Conservation (phyloP, 139 green algal species). For the Micractinium conductrix region DNA sequence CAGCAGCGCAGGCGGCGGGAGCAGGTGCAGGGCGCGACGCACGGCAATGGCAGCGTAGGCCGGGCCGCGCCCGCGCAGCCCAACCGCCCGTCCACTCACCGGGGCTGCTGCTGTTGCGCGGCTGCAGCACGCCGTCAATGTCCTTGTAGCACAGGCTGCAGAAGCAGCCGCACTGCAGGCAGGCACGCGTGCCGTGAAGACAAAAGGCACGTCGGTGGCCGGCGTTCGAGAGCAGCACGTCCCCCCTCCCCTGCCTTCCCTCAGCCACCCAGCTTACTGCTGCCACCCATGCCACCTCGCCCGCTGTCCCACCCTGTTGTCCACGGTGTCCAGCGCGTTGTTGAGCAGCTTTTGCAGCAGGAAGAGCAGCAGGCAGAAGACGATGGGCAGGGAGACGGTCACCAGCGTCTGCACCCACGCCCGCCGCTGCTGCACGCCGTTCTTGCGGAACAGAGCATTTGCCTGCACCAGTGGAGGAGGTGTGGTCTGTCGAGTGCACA, state of each 20-base stretch:
- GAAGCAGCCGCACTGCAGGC: conserved; percentile 68
- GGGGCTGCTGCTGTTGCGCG: not conserved
- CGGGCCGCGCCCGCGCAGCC: too few relatives aligned
- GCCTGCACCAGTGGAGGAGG: not conserved
- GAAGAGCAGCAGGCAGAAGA: conserved; percentile 79
- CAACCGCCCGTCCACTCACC: too few relatives aligned
- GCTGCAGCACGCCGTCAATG: not conserved
- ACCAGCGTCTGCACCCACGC: conserved; percentile 68
- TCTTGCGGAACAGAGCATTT: conserved; percentile 56
- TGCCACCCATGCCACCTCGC: not conserved
- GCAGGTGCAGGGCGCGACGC: too few relatives aligned
- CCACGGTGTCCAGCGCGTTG: conserved; percentile 53
- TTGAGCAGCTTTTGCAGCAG: conserved; percentile 53
- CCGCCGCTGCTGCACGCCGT: conserved; percentile 69
- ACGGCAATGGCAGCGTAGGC: too few relatives aligned
- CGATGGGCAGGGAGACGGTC: conserved; percentile 70
- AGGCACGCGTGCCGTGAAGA: too few relatives aligned
- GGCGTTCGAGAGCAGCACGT: too few relatives aligned
- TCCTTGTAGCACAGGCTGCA: conserved; percentile 68
- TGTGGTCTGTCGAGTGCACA: not conserved
- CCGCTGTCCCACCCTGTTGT: conserved; percentile 50
- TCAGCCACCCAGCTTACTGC: too few relatives aligned
- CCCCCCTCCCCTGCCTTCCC: too few relatives aligned
- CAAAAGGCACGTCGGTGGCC: too few relatives aligned
- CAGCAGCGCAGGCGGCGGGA: too few relatives aligned